phyloP scores from a whole-genome alignment of 495 filamentous ascomycete genomes.

The Penicillium crystallinum region DNA sequence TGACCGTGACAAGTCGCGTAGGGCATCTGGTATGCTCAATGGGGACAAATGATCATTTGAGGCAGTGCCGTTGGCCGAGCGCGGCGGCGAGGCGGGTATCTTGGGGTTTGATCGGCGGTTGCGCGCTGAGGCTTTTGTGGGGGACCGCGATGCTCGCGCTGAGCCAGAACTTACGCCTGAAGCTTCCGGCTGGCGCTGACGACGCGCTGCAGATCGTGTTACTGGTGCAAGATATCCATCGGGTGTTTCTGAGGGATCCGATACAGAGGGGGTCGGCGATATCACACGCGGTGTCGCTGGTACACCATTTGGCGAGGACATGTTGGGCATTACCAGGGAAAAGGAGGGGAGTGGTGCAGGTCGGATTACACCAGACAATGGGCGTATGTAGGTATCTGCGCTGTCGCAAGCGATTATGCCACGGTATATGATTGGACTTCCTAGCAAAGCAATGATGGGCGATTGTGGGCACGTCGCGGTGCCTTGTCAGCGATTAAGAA shows the following conservation, averaged over 20 bases:
- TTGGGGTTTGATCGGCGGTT: constrained; percentile 41
- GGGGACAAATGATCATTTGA: constrained; percentile 72
- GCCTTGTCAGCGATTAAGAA: not conserved
- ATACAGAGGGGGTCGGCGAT: constrained; percentile 62
- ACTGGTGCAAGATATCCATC: constrained; percentile 57
- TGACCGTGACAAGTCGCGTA: constrained; percentile 75
- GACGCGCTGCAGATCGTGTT: constrained; percentile 59
- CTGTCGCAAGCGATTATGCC: constrained; percentile 25
- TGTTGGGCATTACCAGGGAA: constrained; percentile 32
- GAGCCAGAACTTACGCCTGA: constrained; percentile 30
- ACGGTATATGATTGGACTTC: constrained; percentile 11
- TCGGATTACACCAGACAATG: constrained; percentile 47
- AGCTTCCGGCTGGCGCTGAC: constrained; percentile 38
- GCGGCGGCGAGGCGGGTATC: constrained; percentile 35
- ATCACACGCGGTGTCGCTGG: constrained; percentile 67
- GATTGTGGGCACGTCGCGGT: constrained; percentile 2
- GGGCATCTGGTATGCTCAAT: constrained; percentile 49
- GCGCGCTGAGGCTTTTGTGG: constrained; percentile 30
- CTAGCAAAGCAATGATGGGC: constrained; percentile 27
- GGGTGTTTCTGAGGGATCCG: constrained; percentile 45
- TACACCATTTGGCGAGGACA: constrained; percentile 44
- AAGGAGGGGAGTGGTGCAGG: constrained; percentile 45
- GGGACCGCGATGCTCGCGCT: not conserved
- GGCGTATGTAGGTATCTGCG: constrained; percentile 28
- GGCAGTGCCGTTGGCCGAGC: constrained; percentile 36